phyloP scores from a whole-genome alignment of 495 filamentous ascomycete species.

The Lineolata rhizophorae region DNA sequence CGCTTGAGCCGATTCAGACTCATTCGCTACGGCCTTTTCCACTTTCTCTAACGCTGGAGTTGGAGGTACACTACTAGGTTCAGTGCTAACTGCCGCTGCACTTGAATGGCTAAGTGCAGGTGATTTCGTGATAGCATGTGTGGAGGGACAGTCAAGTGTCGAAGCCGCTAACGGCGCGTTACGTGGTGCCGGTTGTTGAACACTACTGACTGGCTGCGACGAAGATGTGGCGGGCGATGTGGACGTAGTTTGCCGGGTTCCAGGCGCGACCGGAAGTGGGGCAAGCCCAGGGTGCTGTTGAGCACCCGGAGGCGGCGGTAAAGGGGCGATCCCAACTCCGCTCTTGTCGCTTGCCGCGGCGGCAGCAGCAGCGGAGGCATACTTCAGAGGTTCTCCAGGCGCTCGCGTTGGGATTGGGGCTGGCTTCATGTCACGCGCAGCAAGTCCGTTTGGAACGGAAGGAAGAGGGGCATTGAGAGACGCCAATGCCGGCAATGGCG shows the following conservation, averaged over 20 bases:
- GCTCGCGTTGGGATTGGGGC: constrained; percentile 71
- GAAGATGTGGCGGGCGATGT: constrained; percentile 24
- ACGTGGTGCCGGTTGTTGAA: constrained; percentile 18
- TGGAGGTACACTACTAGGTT: constrained; percentile 18
- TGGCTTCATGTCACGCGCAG: constrained; percentile 55
- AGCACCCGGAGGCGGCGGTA: constrained; percentile 68
- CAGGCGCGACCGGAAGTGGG: constrained; percentile 24
- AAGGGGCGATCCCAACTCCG: constrained; percentile 70
- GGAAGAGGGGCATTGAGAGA: constrained; percentile 54
- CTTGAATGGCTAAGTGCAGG: constrained; percentile 24
- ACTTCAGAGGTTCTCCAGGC: constrained; percentile 80
- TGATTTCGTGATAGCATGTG: no score
- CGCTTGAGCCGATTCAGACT: no score
- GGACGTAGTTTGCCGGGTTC: constrained; percentile 29
- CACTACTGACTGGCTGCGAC: constrained; percentile 25
- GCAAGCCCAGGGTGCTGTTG: constrained; percentile 12
- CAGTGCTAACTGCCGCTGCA: no score
- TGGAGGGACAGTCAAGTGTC: no score
- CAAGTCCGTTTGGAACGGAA: constrained; percentile 35
- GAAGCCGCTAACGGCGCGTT: no score
- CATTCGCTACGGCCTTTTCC: constrained; percentile 17
- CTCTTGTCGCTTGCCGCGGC: constrained; percentile 82
- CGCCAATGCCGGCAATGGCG: constrained; percentile 71
- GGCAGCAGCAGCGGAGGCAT: constrained; percentile 87
- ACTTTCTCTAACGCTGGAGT: constrained; percentile 24